Conservation (phyloP, 2,329 filamentous ascomycete species). For the Ophiostoma perfectum region DNA sequence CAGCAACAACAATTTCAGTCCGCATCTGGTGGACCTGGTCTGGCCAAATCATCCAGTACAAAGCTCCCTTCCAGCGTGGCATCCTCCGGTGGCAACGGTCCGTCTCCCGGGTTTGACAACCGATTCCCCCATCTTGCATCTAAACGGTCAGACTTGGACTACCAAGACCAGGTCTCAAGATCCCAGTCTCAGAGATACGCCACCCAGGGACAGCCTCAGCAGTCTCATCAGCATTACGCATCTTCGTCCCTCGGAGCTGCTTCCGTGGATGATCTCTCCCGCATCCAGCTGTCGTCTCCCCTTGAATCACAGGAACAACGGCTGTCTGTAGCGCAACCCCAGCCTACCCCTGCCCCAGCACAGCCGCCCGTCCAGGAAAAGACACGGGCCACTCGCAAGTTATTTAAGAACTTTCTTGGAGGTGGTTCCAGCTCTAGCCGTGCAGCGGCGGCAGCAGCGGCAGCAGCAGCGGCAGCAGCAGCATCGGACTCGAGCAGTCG, state of each 20-base stretch:
- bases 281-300: constrained; percentile 30
- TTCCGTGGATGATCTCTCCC: constrained; percentile 41
- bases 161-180: constrained; percentile 44
- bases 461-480: constrained; percentile 20
- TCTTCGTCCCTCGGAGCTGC: constrained; percentile 32
- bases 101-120: constrained; percentile 18
- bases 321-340: constrained; percentile 18
- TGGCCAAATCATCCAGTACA: constrained; percentile 32
- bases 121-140: constrained; percentile 30
- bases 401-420: constrained; percentile 51
- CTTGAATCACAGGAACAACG: constrained; percentile 25
- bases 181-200: constrained; percentile 49
- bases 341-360: constrained; percentile 20
- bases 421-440: constrained; percentile 35
- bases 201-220: constrained; percentile 30
- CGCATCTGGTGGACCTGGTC: constrained; percentile 24
- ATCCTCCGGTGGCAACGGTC: constrained; percentile 3
- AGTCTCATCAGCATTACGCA: constrained; percentile 33
- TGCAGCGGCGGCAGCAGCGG: constrained; percentile 27
- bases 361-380: constrained; percentile 34
- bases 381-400: constrained; percentile 48
- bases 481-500: background rate
- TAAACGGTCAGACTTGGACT: constrained; percentile 36
- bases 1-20: constrained; percentile 26
- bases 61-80: constrained; percentile 23